Evolutionary conservation across 768 basidiomycete species (phyloP).

Genomic region (Pleurotus djamor): DNA sequence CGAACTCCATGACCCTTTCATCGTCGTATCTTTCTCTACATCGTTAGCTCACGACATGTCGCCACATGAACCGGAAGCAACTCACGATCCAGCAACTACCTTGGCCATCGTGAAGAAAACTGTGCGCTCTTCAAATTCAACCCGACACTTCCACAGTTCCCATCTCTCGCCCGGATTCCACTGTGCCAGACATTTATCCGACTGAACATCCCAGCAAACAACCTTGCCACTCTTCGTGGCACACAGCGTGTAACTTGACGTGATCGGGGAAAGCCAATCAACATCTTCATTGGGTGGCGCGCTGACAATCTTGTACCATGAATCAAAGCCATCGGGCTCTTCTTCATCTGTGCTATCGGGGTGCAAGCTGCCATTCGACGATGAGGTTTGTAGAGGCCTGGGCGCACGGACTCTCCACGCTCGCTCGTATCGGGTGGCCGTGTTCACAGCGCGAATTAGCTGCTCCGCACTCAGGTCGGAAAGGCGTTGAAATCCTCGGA

Average conservation of each 20-base stretch:
- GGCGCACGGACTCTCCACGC: conserved; percentile 64
- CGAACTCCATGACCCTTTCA: conserved; percentile 65
- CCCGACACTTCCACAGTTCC: conserved; percentile 79
- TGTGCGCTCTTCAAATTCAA: conserved; percentile 69
- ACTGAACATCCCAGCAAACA: conserved; percentile 73
- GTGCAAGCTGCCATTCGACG: conserved; percentile 17
- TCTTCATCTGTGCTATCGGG: not conserved
- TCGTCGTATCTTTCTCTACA: conserved; percentile 48
- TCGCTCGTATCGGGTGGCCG: conserved; percentile 56
- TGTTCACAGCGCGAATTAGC: conserved; percentile 62
- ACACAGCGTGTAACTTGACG: conserved; percentile 73
- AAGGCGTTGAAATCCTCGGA: conserved; percentile 68
- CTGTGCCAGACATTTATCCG: conserved; percentile 58
- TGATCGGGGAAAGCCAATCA: conserved; percentile 78
- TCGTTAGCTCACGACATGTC: conserved; percentile 1
- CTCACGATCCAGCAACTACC: conserved; percentile 48
- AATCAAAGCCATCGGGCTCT: not conserved
- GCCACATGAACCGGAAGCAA: conserved; percentile 7
- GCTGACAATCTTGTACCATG: conserved; percentile 69
- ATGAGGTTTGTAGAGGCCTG: conserved; percentile 36
- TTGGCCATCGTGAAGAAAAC: conserved; percentile 80
- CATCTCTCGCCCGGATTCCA: conserved; percentile 65
- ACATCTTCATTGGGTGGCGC: conserved; percentile 68
- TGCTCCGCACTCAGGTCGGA: conserved; percentile 61
- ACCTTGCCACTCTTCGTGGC: conserved; percentile 76